phyloP scores from a whole-genome alignment of 2,329 filamentous ascomycete species.

The Cyphellophora attinorum region DNA sequence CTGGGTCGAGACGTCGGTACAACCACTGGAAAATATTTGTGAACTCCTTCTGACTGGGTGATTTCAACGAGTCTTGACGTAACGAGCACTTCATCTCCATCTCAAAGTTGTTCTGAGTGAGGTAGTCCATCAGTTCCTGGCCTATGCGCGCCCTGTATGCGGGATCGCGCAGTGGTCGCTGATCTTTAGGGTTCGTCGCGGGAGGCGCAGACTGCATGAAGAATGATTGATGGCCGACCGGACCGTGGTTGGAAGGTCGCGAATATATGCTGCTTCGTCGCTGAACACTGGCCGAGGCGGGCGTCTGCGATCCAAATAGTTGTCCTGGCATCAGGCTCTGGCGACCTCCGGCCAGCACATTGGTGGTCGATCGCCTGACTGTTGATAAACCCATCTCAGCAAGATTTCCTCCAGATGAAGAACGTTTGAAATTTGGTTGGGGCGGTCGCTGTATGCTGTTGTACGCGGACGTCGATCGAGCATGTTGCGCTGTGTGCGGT shows the following conservation, averaged over 20 bases:
- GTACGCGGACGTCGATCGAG: conserved; percentile 76
- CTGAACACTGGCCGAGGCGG: conserved; percentile 46
- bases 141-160: conserved; percentile 73
- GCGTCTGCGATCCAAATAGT: conserved; percentile 39
- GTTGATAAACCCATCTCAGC: conserved; percentile 73
- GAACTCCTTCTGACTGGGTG: conserved; percentile 96
- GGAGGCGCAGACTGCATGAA: conserved; percentile 78
- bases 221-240: conserved; percentile 79
- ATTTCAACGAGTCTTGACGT: conserved; percentile 83
- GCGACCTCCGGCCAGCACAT: conserved; percentile 51
- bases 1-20: conserved; percentile 90
- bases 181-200: conserved; percentile 76
- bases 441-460: conserved; percentile 74
- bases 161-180: conserved; percentile 73
- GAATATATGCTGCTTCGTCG: conserved; percentile 75
- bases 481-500: conserved; percentile 61
- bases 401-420: conserved; percentile 72
- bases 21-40: conserved; percentile 97
- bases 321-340: conserved; percentile 61
- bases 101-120: conserved; percentile 90
- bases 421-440: conserved; percentile 78
- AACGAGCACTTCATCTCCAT: conserved; percentile 93
- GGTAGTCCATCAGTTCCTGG: conserved; percentile 82
- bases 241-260: conserved; percentile 58
- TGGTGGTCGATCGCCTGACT: conserved; percentile 68